Evolutionary conservation across 2,329 filamentous ascomycete genomes (phyloP), one percentile per base, ranked within the genome.

Genomic region (Colletotrichum magnum): DNA sequence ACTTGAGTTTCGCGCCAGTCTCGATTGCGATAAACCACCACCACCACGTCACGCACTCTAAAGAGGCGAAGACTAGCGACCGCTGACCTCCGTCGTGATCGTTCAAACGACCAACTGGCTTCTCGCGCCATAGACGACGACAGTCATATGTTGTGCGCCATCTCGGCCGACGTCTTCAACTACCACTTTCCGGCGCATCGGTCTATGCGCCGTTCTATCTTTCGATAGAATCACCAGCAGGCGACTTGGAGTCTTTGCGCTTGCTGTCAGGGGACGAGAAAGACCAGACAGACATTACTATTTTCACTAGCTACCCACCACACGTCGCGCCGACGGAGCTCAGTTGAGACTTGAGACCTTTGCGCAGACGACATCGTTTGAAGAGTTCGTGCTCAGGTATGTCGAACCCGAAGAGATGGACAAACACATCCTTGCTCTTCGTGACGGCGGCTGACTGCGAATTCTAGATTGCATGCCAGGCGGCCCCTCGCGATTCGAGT

Each of bases 241-340:
- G 88, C 87, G 88, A 90, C 88, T 90, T 89, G 74, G 79, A 87
- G 88, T 89, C 88, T 90, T 90, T 90, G 88, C 88, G 87, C 86
- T 89, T 89, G 87, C 86, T 88, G 74, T 74, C 76, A 74, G 81
- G 83, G 78, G 83, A 83, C 79, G 81, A 87, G 85, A 89, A 89
- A 89, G 87, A 89, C 87, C 87, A 78, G 69, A 24, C 64, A 61
- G 65, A 36, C 10, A 36, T 36, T 58, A 66, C 39, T 71, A 47
- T 58, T 68, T 64, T 47, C 26, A 59, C 32, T 48, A 32, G 39
- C 21, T 59, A 15, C 52, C 48, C 41, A 41, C 24, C 12, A 64
- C 24, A 51, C n/a, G 62, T 21, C 28, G 21, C 43, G 47, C 41
- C 41, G 51, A 54, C 24, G 32, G 10, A 0, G n/a, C 64, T 61